phyloP scores from a whole-genome alignment of 352 stramenopile genomes.

The Phytophthora chlamydospora region DNA sequence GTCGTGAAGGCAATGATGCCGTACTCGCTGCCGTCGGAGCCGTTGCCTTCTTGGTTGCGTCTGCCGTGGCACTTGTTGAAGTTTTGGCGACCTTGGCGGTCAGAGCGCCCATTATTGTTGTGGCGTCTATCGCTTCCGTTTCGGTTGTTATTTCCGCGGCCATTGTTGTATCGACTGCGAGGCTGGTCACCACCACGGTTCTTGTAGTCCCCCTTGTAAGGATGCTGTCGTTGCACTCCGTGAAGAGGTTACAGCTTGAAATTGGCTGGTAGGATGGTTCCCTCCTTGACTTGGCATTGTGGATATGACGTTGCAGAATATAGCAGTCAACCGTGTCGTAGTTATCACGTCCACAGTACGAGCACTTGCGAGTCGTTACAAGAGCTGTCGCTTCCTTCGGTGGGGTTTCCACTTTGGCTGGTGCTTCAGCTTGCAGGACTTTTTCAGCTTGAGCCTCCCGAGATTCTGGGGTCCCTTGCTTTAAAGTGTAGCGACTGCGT shows the following conservation, averaged over 20 bases:
- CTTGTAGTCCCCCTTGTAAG: constrained; percentile 9
- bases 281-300: constrained; percentile 15
- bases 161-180: neutral
- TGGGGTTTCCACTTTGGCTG: neutral
- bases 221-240: neutral
- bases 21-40: constrained; percentile 4
- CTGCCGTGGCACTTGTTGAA: constrained; percentile 12
- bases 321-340: constrained; percentile 18
- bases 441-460: constrained; percentile 7
- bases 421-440: neutral
- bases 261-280: constrained; percentile 18
- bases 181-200: neutral
- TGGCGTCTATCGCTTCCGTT: neutral
- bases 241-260: constrained; percentile 16
- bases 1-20: constrained; percentile 21
- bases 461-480: constrained; percentile 17
- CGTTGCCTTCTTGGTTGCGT: neutral
- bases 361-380: constrained; percentile 4
- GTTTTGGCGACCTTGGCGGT: neutral
- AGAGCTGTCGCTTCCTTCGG: constrained; percentile 3
- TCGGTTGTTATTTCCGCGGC: neutral
- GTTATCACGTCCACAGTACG: constrained; percentile 15
- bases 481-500: constrained; percentile 15
- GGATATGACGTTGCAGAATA: constrained; percentile 15
- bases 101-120: no score